Conservation (phyloP, 768 basidiomycete species). For the Termitomyces sp. region DNA sequence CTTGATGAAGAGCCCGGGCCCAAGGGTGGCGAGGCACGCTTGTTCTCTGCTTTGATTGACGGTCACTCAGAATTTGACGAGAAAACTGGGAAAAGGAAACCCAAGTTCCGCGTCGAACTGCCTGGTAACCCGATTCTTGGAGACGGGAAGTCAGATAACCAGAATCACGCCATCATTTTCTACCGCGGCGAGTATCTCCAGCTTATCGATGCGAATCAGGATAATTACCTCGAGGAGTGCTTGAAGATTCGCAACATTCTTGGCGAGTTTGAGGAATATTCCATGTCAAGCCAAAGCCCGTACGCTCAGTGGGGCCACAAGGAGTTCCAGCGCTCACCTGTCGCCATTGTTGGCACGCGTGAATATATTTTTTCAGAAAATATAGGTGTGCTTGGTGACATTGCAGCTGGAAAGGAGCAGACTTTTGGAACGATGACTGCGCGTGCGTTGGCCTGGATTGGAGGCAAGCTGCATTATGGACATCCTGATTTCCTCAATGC, state of each 20-base stretch:
- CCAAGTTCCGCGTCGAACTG: conserved; percentile 96
- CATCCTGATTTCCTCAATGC: conserved; percentile 99
- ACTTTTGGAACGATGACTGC: conserved; percentile 99
- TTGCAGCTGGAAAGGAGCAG: conserved; percentile 99
- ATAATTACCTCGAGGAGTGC: conserved; percentile 99
- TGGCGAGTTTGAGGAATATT: conserved; percentile 96
- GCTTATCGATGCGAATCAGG: conserved; percentile 99
- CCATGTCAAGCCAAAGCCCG: conserved; percentile 86
- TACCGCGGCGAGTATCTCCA: conserved; percentile 99
- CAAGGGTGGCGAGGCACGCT: conserved; percentile 80
- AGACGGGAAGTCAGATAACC: conserved; percentile 99
- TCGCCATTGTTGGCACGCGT: conserved; percentile 96
- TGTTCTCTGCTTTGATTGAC: conserved; percentile 94
- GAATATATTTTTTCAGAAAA: conserved; percentile 99
- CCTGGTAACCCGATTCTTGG: conserved; percentile 99
- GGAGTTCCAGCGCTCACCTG: conserved; percentile 84
- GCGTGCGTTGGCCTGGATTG: conserved; percentile 92
- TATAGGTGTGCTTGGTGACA: conserved; percentile 97
- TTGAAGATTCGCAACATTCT: conserved; percentile 97
- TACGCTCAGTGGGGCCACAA: conserved; percentile 96
- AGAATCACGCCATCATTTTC: conserved; percentile 99
- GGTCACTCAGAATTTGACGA: conserved; percentile 96
- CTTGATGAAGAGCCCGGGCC: conserved; percentile 93
- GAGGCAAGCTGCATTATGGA: conserved; percentile 97
- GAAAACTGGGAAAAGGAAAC: conserved; percentile 81